These are phyloP conservation scores for Fusarium heterosporum DNA, from an alignment of 2,329 filamentous ascomycete genomes.

Conservation along the genomic window DNA sequence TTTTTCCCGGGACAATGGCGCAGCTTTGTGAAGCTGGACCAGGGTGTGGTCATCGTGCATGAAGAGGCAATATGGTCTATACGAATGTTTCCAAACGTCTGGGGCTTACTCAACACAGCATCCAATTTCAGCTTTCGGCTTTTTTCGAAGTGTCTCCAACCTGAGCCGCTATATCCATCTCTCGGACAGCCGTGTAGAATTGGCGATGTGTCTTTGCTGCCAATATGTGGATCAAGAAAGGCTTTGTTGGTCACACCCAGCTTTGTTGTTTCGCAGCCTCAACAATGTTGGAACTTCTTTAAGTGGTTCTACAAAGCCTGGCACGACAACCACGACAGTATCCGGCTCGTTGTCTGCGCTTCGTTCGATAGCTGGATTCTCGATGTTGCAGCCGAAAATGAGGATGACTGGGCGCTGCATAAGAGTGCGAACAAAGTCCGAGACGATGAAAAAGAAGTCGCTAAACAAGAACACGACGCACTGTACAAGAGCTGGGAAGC, in stretches of 20 bases:
- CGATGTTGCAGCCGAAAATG: conserved; percentile 44
- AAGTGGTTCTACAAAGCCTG: conserved; percentile 52
- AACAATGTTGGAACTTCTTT: conserved; percentile 50
- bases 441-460: background rate
- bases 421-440: background rate
- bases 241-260: conserved; percentile 57
- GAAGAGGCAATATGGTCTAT: conserved; percentile 55
- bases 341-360: conserved; percentile 49
- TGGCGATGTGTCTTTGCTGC: conserved; percentile 45
- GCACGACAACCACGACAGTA: conserved; percentile 16
- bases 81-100: conserved; percentile 55
- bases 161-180: conserved; percentile 27
- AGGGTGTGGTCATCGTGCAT: conserved; percentile 58
- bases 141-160: conserved; percentile 51
- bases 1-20: conserved; percentile 60
- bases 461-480: conserved; percentile 29
- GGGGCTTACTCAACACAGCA: conserved; percentile 48
- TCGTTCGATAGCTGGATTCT: conserved; percentile 48
- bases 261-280: conserved; percentile 55
- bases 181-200: conserved; percentile 8
- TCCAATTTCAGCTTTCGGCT: conserved; percentile 54
- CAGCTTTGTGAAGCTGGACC: conserved; percentile 52
- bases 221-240: conserved; percentile 49
- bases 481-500: conserved; percentile 42
- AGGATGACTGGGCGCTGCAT: background rate